Evolutionary conservation across 2,329 filamentous ascomycete species (phyloP), one percentile per base, ranked within the genome.

Genomic region (Pestalotiopsis sp.): DNA sequence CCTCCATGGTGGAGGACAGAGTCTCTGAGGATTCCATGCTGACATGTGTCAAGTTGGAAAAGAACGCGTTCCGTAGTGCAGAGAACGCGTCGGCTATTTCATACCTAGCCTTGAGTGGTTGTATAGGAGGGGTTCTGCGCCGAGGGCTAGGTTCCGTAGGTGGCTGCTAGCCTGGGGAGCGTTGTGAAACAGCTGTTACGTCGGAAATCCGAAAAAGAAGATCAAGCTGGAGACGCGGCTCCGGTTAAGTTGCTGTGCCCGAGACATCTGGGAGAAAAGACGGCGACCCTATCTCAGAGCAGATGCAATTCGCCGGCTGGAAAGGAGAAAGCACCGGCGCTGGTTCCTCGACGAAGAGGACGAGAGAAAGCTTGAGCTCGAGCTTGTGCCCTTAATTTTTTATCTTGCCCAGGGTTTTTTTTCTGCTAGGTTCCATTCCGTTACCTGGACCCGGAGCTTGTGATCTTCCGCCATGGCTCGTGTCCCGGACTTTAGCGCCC

Each of bases 1-100:
- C 72, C 36, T 73, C 70, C 67, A 74, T 69, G 38, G 74, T 71
- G 62, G 70, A 71, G 23, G 76, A 74, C 41, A 75, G 65, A 58
- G 70, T 74, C 64, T 75, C 68, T 23, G 75, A 73, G 41, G 76
- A 65, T 69, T 69, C 70, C 66, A 67, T 70, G 49, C 25, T 67
- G 39, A 45, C 25, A 25, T 55, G 64, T 41, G 25, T n/a, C n/a
- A 59, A 52, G 27, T 23, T 45, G 25, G 27, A 59, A 59, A n/a
- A 52, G 20, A n/a, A n/a, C 17, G 45, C 20, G 23, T 11, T 61
- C 31, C 23, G n/a, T 60, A 27, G 63, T 31, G 27, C 64, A 58
- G 49, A 57, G 25, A 25, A 23, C 20, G 41, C 23, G 20, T 41
- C 31, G 27, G 20, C 36, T 60, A 59, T 38, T 31, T 20, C 52